Conservation (phyloP, 2,329 filamentous ascomycete genomes). For the Fusarium caatingaense region DNA sequence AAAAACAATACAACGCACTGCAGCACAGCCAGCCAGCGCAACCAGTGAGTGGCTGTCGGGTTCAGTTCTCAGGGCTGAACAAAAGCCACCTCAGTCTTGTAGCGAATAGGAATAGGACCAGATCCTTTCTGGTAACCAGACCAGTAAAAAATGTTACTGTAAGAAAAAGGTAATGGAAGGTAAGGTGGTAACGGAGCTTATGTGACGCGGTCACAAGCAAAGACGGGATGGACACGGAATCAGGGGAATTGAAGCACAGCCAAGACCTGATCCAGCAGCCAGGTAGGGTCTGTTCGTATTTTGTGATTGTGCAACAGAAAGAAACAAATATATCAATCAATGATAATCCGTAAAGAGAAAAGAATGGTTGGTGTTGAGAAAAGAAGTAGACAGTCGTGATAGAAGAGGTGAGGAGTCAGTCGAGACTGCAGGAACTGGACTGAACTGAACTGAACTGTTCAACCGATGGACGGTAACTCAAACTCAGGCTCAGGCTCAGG, state of each 20-base stretch:
- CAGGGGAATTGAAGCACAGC: slow-evolving; percentile 38
- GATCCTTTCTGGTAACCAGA: slow-evolving; percentile 22
- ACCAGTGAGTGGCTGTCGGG: slow-evolving; percentile 25
- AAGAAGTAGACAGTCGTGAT: not conserved
- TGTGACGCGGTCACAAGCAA: slow-evolving; percentile 40
- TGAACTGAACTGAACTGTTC: slow-evolving; percentile 1
- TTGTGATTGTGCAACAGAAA: slow-evolving; percentile 9
- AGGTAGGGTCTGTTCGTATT: slow-evolving; percentile 28
- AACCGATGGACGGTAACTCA: not conserved
- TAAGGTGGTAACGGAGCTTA: slow-evolving; percentile 25
- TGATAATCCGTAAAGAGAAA: not conserved
- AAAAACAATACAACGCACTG: slow-evolving; percentile 16
- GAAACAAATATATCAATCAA: slow-evolving; percentile 24
- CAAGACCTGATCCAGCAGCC: slow-evolving; percentile 40
- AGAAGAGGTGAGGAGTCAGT: slow-evolving; percentile 4
- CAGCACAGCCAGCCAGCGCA: slow-evolving; percentile 18
- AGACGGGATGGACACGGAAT: slow-evolving; percentile 21
- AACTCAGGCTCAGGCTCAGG: not conserved
- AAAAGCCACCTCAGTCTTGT: slow-evolving; percentile 16
- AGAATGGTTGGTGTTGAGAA: slow-evolving; percentile 3
- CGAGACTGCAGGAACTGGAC: slow-evolving; percentile 7
- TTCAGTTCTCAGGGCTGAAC: slow-evolving; percentile 13
- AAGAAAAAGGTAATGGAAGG: not conserved
- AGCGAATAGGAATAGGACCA: slow-evolving; percentile 12
- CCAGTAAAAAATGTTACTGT: slow-evolving; percentile 23